Percentiles rank a stretch among this genome's conserved stretches.
phyloP scores from a whole-genome alignment of 352 stramenopile species.

The Phytophthora megakarya region DNA sequence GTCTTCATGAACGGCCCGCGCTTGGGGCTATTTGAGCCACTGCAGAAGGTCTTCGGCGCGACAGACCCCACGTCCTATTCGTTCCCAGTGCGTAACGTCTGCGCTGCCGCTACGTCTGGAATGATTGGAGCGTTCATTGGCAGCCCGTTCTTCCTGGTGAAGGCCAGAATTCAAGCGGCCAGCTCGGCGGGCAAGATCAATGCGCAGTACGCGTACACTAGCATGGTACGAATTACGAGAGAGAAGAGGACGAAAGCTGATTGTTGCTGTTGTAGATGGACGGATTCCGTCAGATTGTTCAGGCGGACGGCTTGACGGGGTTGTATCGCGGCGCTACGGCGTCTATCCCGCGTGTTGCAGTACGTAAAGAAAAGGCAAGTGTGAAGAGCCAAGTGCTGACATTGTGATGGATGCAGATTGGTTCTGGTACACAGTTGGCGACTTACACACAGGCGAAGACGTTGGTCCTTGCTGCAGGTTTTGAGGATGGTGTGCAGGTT shows the following conservation, averaged over 20 bases:
- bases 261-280: constrained; percentile 56
- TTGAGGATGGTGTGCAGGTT: constrained; percentile 75
- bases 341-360: constrained; percentile 77
- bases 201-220: constrained; percentile 81
- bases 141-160: constrained; percentile 87
- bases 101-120: constrained; percentile 72
- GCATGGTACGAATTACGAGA: constrained; percentile 57
- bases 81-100: constrained; percentile 79
- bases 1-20: constrained; percentile 82
- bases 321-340: constrained; percentile 79
- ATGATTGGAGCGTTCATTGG: constrained; percentile 79
- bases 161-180: constrained; percentile 82
- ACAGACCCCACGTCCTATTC: constrained; percentile 78
- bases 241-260: constrained; percentile 1
- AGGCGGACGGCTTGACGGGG: constrained; percentile 66
- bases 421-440: constrained; percentile 80
- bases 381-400: constrained; percentile 5
- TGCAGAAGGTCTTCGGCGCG: constrained; percentile 80
- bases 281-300: constrained; percentile 77
- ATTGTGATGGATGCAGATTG: constrained; percentile 53
- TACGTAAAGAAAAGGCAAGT: constrained; percentile 32
- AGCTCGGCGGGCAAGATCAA: constrained; percentile 79
- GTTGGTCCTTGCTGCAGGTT: constrained; percentile 73
- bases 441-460: constrained; percentile 87
- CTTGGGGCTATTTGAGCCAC: constrained; percentile 76